phyloP scores from a whole-genome alignment of 495 filamentous ascomycete genomes.

The Rusavskia elegans region DNA sequence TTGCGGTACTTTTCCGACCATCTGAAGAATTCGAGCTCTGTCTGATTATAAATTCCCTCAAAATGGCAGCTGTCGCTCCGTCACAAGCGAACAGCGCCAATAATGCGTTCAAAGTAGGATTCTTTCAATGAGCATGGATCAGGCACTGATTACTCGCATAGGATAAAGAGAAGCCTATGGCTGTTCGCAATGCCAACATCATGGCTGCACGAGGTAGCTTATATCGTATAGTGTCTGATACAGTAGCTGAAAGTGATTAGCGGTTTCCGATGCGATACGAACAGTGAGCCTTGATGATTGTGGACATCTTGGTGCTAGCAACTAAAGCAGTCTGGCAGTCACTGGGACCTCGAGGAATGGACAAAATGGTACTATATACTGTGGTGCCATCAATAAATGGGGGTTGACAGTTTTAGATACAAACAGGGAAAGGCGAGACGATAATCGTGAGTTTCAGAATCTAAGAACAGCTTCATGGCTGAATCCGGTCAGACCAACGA shows the following conservation, averaged over 20 bases:
- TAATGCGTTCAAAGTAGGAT: slow-evolving; percentile 64
- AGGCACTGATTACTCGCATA: slow-evolving; percentile 35
- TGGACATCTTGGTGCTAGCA: not conserved
- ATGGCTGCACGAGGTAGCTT: slow-evolving; percentile 79
- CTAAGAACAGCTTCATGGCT: slow-evolving; percentile 16
- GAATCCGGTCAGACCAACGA: slow-evolving; percentile 59
- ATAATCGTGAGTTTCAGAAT: slow-evolving; percentile 49
- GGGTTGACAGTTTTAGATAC: slow-evolving; percentile 37
- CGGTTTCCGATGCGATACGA: slow-evolving; percentile 92
- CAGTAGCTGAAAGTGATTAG: slow-evolving; percentile 27
- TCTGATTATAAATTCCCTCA: slow-evolving; percentile 5
- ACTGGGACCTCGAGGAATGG: slow-evolving; percentile 68
- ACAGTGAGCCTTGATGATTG: slow-evolving; percentile 34
- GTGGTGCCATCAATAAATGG: no score
- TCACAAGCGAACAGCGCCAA: slow-evolving; percentile 32
- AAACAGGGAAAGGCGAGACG: slow-evolving; percentile 88
- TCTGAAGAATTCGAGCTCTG: no score
- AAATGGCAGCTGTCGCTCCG: slow-evolving; percentile 44
- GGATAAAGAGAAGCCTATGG: slow-evolving; percentile 98
- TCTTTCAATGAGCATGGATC: slow-evolving; percentile 20
- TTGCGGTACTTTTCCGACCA: no score
- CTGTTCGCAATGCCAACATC: slow-evolving; percentile 89
- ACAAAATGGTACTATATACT: slow-evolving; percentile 62
- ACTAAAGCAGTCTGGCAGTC: slow-evolving; percentile 27
- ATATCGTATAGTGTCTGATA: not conserved